phyloP scores from a whole-genome alignment of 2,329 filamentous ascomycete genomes.

The Monilinia polystroma region DNA sequence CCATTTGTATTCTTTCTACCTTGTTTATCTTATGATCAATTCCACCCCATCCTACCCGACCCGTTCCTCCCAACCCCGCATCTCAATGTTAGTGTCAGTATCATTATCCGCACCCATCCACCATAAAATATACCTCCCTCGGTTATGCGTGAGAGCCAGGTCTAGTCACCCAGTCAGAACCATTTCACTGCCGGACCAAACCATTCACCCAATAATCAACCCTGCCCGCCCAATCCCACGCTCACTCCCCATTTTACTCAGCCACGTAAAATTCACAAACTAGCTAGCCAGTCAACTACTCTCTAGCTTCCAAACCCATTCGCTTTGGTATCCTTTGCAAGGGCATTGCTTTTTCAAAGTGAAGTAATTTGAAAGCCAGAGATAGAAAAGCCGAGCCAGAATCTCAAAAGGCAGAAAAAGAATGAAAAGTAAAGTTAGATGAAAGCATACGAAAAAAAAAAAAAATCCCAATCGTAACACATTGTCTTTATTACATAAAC shows the following conservation, averaged over 20 bases:
- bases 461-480: conserved; percentile 27
- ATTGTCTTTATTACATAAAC: conserved; percentile 30
- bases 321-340: conserved; percentile 4
- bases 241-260: neutral
- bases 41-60: neutral
- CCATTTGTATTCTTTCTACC: conserved; percentile 18
- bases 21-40: conserved; percentile 9
- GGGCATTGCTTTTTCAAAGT: neutral
- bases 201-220: neutral
- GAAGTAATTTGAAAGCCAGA: neutral
- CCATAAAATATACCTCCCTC: neutral
- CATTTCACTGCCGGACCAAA: neutral
- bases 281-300: neutral
- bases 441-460: neutral
- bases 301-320: conserved; percentile 4
- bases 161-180: neutral
- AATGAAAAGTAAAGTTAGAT: conserved; percentile 12
- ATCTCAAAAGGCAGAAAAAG: neutral
- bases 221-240: no score
- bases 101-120: neutral
- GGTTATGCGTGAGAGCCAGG: neutral
- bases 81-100: neutral
- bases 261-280: conserved; percentile 12
- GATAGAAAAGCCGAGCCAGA: neutral
- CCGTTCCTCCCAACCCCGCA: neutral